phyloP scores from a whole-genome alignment of 2,329 filamentous ascomycete genomes.

The Penicillium hesseltinei region DNA sequence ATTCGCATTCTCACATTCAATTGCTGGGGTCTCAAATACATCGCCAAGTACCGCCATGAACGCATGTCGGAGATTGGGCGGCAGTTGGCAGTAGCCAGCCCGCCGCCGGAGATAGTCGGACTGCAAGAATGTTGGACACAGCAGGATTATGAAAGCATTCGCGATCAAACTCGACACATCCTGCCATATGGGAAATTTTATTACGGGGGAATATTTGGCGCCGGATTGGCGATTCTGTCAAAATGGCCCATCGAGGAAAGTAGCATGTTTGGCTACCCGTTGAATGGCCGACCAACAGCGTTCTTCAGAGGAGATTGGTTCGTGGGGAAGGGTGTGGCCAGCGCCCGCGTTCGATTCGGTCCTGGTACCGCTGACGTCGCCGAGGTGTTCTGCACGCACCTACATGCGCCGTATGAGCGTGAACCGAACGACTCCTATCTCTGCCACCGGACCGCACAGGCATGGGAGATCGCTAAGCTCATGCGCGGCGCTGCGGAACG shows the following conservation, averaged over 20 bases:
- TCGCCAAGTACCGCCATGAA: constrained; percentile 73
- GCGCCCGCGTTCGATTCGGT: constrained; percentile 73
- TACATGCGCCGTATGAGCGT: constrained; percentile 83
- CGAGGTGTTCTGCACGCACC: constrained; percentile 91
- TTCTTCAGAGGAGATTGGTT: constrained; percentile 97
- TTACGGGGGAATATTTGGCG: constrained; percentile 82
- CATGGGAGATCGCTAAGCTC: constrained; percentile 91
- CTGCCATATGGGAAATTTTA: constrained; percentile 95
- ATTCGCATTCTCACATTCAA: constrained; percentile 86
- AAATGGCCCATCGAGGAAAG: constrained; percentile 91
- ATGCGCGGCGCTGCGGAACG: constrained; percentile 76
- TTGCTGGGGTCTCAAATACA: constrained; percentile 92
- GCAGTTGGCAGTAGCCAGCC: constrained; percentile 66
- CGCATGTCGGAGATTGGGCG: constrained; percentile 81
- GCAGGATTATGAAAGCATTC: constrained; percentile 76
- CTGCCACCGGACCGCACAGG: constrained; percentile 86
- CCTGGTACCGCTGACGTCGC: constrained; percentile 63
- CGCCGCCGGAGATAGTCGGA: constrained; percentile 79
- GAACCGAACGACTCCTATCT: constrained; percentile 80
- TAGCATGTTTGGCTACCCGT: constrained; percentile 79
- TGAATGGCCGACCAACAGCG: constrained; percentile 89
- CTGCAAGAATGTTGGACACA: constrained; percentile 94
- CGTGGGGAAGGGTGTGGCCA: constrained; percentile 90
- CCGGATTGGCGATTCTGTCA: constrained; percentile 82
- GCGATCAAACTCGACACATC: constrained; percentile 66